These are phyloP conservation scores for Coemansia sp. DNA, from an alignment of 192 early-diverging fungal species.

Conservation along the genomic window DNA sequence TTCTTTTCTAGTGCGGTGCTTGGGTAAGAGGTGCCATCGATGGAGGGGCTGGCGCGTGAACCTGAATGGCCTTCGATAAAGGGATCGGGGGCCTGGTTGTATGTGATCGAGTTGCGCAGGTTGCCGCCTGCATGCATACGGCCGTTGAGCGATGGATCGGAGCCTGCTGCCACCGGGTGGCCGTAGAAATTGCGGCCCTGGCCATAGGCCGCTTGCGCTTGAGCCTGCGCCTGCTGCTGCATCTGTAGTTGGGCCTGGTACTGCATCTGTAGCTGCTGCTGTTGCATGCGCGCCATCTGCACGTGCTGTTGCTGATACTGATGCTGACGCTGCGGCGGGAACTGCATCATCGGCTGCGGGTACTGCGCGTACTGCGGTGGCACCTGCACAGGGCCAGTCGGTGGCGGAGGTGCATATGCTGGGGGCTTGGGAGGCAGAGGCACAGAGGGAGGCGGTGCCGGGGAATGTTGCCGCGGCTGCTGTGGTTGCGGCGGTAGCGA, in stretches of 20 bases:
- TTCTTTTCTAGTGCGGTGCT: not conserved
- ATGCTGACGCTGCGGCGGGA: not conserved
- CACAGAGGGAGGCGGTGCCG: not conserved
- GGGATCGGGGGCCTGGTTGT: constrained; percentile 11
- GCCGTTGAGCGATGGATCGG: constrained; percentile 50
- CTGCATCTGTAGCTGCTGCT: not conserved
- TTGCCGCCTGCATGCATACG: constrained; percentile 46
- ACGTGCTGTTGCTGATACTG: constrained; percentile 2
- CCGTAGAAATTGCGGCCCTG: constrained; percentile 26
- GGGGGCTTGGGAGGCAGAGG: constrained; percentile 8
- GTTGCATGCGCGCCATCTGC: not conserved
- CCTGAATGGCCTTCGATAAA: not conserved
- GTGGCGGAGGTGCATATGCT: not conserved
- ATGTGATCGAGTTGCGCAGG: constrained; percentile 32
- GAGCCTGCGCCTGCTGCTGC: not conserved
- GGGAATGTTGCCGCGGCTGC: constrained; percentile 12
- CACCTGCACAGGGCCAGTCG: not conserved
- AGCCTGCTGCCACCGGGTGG: constrained; percentile 38
- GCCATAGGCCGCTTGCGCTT: not conserved
- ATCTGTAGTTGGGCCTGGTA: constrained; percentile 1
- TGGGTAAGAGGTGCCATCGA: not conserved
- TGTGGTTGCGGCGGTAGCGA: no score
- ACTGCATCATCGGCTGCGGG: no score
- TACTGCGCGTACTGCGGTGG: not conserved
- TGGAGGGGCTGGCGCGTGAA: not conserved